These are phyloP conservation scores for Amanita polypyramis DNA, from an alignment of 768 basidiomycete genomes.

Conservation along the genomic window DNA sequence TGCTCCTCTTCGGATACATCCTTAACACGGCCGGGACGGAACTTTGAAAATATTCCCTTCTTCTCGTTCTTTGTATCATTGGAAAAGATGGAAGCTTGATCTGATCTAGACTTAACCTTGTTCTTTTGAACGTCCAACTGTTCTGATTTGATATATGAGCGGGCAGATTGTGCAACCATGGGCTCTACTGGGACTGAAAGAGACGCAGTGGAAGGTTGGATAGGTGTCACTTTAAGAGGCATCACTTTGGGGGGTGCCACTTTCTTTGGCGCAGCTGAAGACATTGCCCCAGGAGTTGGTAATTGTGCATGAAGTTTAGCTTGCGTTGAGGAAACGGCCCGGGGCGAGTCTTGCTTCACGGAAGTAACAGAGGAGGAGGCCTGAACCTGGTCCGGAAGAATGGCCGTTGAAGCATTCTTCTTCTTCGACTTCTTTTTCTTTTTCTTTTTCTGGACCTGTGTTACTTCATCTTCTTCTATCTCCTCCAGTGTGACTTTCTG, in stretches of 20 bases:
- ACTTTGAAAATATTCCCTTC: slow-evolving; percentile 40
- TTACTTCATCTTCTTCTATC: slow-evolving; percentile 64
- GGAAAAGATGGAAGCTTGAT: slow-evolving; percentile 41
- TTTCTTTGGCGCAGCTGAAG: slow-evolving; percentile 13
- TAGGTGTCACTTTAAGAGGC: slow-evolving; percentile 11
- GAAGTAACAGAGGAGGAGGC: slow-evolving; percentile 8
- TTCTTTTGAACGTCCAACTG: slow-evolving; percentile 38
- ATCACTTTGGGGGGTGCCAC: slow-evolving; percentile 10
- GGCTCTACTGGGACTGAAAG: slow-evolving; percentile 32
- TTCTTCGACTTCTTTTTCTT: slow-evolving; percentile 74
- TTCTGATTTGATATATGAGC: slow-evolving; percentile 51
- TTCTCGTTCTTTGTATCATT: slow-evolving; percentile 30
- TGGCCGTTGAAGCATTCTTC: slow-evolving; percentile 44
- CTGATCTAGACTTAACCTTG: slow-evolving; percentile 64
- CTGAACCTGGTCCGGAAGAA: slow-evolving; percentile 15
- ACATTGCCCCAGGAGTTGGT: slow-evolving; percentile 11
- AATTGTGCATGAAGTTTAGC: slow-evolving; percentile 8
- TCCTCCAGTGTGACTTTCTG: slow-evolving; percentile 19
- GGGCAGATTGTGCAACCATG: slow-evolving; percentile 55
- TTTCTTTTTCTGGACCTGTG: slow-evolving; percentile 31
- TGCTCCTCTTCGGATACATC: slow-evolving; percentile 27
- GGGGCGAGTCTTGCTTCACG: slow-evolving; percentile 13
- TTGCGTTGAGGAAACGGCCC: slow-evolving; percentile 4
- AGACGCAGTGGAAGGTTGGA: slow-evolving; percentile 21
- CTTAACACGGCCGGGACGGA: slow-evolving; percentile 21